Conservation (phyloP, 176 grass and related monocot genomes). For the Ensete glaucum region DNA sequence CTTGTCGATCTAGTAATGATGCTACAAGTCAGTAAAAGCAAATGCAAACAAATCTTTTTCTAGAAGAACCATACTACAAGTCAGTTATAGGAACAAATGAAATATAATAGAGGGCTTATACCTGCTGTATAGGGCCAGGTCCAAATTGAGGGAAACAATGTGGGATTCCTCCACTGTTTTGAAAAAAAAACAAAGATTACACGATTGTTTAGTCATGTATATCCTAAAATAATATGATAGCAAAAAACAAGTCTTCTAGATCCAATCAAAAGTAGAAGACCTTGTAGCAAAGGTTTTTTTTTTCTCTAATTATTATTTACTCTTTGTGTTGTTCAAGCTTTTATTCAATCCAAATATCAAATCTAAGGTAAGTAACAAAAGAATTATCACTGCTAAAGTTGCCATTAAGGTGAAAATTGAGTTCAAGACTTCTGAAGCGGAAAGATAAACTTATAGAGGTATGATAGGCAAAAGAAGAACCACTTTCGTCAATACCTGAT, state of each 20-base stretch:
- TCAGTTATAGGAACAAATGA: neutral
- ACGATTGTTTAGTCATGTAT: neutral
- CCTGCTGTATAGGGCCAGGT: slow-evolving; percentile 84
- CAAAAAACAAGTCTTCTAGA: too few relatives aligned
- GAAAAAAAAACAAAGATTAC: slow-evolving; percentile 8
- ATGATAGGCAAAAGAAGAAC: neutral
- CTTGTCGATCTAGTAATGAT: too few relatives aligned
- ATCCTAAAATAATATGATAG: neutral
- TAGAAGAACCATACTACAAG: neutral
- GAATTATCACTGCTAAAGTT: too few relatives aligned
- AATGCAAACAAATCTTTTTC: neutral
- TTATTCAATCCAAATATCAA: too few relatives aligned
- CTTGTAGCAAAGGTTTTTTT: too few relatives aligned
- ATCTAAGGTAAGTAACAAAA: too few relatives aligned
- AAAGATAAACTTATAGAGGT: neutral
- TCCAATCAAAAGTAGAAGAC: too few relatives aligned
- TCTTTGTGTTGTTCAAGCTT: too few relatives aligned
- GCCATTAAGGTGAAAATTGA: too few relatives aligned
- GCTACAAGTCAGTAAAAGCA: neutral
- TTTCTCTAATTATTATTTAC: too few relatives aligned
- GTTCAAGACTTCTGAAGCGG: too few relatives aligned
- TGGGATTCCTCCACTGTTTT: slow-evolving; percentile 87
- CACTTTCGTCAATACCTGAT: slow-evolving; percentile 44
- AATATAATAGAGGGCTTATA: slow-evolving; percentile 21
- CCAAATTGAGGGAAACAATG: slow-evolving; percentile 99